Base-by-base conservation (phyloP, 73 alveolate genomes). In the Tetrahymena borealis region DNA sequence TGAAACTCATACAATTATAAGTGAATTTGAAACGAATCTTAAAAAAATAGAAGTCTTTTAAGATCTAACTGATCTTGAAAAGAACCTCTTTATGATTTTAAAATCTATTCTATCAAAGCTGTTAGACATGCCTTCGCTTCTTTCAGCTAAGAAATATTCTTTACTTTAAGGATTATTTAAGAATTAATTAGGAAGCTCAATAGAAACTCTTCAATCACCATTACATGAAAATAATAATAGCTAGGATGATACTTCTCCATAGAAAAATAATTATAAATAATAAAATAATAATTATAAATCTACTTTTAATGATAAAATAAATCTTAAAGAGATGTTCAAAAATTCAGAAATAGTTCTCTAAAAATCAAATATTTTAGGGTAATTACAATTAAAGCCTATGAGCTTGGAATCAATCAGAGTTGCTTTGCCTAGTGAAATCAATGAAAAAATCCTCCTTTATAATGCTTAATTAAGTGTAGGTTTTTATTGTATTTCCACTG, bases 401-500 rank as follows among this genome's bases (percentile, higher is more conserved):
- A 20, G 85, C 28, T 60, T 60, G 10, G 85, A 60, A 60, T 60
- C n/a, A 60, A 20, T 60, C 0, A 60, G 85, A 60, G 85, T 35
- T 15, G 37, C 85, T 60, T 24, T 60, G 11, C 85, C 85, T 24
- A 60, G 11, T 15, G 85, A 60, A 60, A 60, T 60, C 28, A 60
- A 60, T 60, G 85, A 60, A 60, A 60, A 60, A 60, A 60, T 60
- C 28, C 31, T 60, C 5, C 85, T 60, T 3, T 60, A 24, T 60
- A 60, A 60, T 20, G 85, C 85, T 60, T 60, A 60, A 20, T 18
- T 60, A 9, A 60, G 85, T 38, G 91, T 90, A 38, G 60, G 93
- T n/a, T 85, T 93, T n/a, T 93, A 93, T 93, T 93, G 95, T 39
- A 42, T 92, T 40, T 93, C 95, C 38, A 93, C 95, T 9, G 95